Evolutionary conservation across 2,329 filamentous ascomycete genomes (phyloP).

Genomic region (Zymoseptoria crescenta): DNA sequence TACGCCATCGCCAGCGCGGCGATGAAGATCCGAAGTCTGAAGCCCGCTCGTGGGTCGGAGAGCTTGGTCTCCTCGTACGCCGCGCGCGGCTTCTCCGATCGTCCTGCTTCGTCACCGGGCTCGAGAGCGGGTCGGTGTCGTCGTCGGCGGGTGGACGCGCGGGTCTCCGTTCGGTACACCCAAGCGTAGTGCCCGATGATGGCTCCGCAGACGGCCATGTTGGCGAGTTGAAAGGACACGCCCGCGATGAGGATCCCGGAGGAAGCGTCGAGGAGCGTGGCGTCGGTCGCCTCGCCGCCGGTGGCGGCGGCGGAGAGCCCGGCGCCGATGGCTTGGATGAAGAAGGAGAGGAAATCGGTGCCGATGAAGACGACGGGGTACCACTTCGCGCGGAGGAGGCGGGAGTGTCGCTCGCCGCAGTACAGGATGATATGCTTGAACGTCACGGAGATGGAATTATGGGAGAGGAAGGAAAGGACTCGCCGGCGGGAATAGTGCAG

Average conservation of each 20-base stretch:
- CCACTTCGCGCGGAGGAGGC: conserved; percentile 1
- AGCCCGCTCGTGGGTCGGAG: neutral
- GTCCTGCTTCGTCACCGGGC: too few relatives aligned
- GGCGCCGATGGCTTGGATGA: conserved; percentile 2
- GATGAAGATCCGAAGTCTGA: conserved; percentile 10
- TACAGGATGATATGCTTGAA: conserved; percentile 6
- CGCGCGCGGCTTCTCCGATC: too few relatives aligned
- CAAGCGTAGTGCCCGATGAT: neutral
- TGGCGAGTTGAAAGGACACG: conserved; percentile 2
- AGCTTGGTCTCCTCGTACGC: neutral
- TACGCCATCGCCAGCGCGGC: conserved; percentile 5
- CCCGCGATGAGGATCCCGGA: conserved; percentile 4
- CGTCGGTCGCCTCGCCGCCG: neutral
- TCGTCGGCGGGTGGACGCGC: too few relatives aligned
- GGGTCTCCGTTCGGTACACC: neutral
- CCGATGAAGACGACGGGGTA: conserved; percentile 4
- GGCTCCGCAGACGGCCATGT: conserved; percentile 2
- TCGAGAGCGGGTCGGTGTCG: too few relatives aligned
- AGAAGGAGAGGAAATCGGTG: conserved; percentile 1
- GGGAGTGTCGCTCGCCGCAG: conserved; percentile 1
- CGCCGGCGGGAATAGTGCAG: too few relatives aligned
- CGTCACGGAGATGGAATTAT: neutral
- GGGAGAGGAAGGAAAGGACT: too few relatives aligned
- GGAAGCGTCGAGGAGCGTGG: neutral
- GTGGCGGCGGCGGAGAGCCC: neutral